Percentiles rank a stretch among this genome's conserved stretches.
Conservation (phyloP, 1,284 basidiomycete genomes). For the Coniferiporia sulphurascens region DNA sequence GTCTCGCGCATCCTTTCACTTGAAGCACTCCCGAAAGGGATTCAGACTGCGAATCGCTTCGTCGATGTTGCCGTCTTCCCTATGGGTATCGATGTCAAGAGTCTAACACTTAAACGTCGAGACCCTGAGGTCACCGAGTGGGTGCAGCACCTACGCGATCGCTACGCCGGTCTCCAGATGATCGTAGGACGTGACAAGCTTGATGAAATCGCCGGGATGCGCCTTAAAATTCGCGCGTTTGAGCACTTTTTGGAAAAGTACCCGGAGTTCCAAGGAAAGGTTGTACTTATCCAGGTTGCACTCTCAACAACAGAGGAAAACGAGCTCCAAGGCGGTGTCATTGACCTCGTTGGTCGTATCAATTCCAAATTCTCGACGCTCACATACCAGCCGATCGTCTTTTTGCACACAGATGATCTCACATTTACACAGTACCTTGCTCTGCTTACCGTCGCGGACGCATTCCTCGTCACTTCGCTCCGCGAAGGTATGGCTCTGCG, state of each 20-base stretch:
- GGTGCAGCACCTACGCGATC: slow-evolving; percentile 70
- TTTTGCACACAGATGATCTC: slow-evolving; percentile 82
- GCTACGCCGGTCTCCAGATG: slow-evolving; percentile 80
- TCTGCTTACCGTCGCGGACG: slow-evolving; percentile 77
- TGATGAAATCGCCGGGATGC: slow-evolving; percentile 79
- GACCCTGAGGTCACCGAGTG: slow-evolving; percentile 80
- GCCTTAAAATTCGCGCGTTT: slow-evolving; percentile 81
- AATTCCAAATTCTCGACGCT: slow-evolving; percentile 79
- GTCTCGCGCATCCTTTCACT: slow-evolving; percentile 77
- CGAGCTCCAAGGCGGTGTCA: slow-evolving; percentile 68
- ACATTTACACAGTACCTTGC: slow-evolving; percentile 86
- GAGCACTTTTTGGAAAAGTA: slow-evolving; percentile 78
- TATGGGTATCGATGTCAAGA: slow-evolving; percentile 82
- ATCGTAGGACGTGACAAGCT: slow-evolving; percentile 87
- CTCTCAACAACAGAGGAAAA: slow-evolving; percentile 78
- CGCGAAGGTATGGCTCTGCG: slow-evolving; percentile 85
- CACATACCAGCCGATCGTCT: slow-evolving; percentile 85
- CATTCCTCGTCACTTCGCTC: slow-evolving; percentile 81
- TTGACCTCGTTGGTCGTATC: slow-evolving; percentile 75
- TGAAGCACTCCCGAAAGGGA: slow-evolving; percentile 81
- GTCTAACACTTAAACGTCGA: slow-evolving; percentile 62
- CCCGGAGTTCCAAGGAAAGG: slow-evolving; percentile 75
- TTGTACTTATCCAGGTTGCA: slow-evolving; percentile 83
- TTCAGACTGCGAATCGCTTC: slow-evolving; percentile 61
- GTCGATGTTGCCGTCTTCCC: slow-evolving; percentile 85